A percentile compares a stretch with the other conserved stretches of the same genome.
Conservation (phyloP, 2,329 filamentous ascomycete genomes). For the Colletotrichum karsti region DNA sequence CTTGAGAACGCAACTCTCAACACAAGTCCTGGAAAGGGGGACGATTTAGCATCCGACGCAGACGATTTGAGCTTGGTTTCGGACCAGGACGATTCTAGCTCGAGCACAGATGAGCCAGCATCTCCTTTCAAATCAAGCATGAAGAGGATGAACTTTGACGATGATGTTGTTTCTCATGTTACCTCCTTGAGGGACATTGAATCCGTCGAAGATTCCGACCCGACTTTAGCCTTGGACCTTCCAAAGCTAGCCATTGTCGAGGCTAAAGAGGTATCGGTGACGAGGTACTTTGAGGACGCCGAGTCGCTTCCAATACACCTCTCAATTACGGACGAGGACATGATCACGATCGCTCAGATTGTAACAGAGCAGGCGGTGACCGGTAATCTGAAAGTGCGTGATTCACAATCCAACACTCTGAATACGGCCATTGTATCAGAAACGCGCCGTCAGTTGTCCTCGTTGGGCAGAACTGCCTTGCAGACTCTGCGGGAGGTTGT, state of each 20-base stretch:
- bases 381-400: slow-evolving; percentile 40
- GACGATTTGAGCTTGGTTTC: slow-evolving; percentile 62
- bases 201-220: slow-evolving; percentile 53
- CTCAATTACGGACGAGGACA: slow-evolving; percentile 63
- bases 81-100: slow-evolving; percentile 64
- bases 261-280: slow-evolving; percentile 57
- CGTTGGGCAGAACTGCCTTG: slow-evolving; percentile 55
- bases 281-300: slow-evolving; percentile 66
- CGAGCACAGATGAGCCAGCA: slow-evolving; percentile 56
- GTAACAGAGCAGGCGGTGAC: slow-evolving; percentile 75
- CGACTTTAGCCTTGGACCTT: slow-evolving; percentile 58
- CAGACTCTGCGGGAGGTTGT: slow-evolving; percentile 55
- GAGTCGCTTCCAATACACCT: slow-evolving; percentile 60
- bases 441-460: slow-evolving; percentile 51
- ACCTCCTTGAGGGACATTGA: slow-evolving; percentile 61
- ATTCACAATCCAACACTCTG: slow-evolving; percentile 19
- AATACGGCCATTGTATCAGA: slow-evolving; percentile 37
- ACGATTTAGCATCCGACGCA: slow-evolving; percentile 51
- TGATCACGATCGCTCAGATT: slow-evolving; percentile 74
- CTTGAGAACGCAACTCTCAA: slow-evolving; percentile 44
- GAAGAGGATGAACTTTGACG: slow-evolving; percentile 53
- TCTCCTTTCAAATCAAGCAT: slow-evolving; percentile 60
- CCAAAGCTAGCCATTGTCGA: slow-evolving; percentile 58
- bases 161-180: slow-evolving; percentile 61
- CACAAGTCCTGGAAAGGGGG: slow-evolving; percentile 47